phyloP scores from a whole-genome alignment of 1,284 basidiomycete species.

The Gyrodon tennesseensis region DNA sequence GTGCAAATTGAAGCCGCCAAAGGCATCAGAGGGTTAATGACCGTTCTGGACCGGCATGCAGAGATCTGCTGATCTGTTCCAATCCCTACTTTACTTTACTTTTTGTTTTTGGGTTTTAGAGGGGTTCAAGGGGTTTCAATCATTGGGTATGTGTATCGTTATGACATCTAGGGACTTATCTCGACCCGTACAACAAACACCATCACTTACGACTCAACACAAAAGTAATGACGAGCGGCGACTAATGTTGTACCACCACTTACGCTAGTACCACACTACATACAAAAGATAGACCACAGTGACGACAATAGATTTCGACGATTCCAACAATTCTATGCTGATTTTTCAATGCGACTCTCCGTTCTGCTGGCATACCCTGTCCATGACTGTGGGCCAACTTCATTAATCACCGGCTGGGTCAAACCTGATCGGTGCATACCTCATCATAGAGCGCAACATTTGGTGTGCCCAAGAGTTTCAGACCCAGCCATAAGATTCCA shows the following conservation, averaged over 20 bases:
- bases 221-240: conserved; percentile 31
- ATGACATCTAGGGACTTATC: conserved; percentile 20
- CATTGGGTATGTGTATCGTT: conserved; percentile 35
- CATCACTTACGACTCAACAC: conserved; percentile 22
- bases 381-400: conserved; percentile 63
- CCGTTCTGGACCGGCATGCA: conserved; percentile 41
- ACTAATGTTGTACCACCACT: conserved; percentile 42
- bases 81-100: conserved; percentile 2
- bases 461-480: conserved; percentile 65
- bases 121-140: conserved; percentile 26
- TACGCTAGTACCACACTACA: conserved; percentile 31
- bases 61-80: conserved; percentile 36
- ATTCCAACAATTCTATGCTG: conserved; percentile 23
- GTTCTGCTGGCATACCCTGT: conserved; percentile 73
- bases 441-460: conserved; percentile 80
- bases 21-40: conserved; percentile 44
- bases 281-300: conserved; percentile 20
- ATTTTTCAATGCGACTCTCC: conserved; percentile 63
- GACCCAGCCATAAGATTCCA: conserved; percentile 85
- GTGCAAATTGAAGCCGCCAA: conserved; percentile 43
- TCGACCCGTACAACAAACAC: conserved; percentile 31
- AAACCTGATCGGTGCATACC: conserved; percentile 49
- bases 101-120: conserved; percentile 25
- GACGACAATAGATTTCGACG: conserved; percentile 15
- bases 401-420: conserved; percentile 28